A percentile compares a stretch with the other conserved stretches of the same genome.
Conservation (phyloP, 1,139 yeast genomes). For the Geotrichum candidum region DNA sequence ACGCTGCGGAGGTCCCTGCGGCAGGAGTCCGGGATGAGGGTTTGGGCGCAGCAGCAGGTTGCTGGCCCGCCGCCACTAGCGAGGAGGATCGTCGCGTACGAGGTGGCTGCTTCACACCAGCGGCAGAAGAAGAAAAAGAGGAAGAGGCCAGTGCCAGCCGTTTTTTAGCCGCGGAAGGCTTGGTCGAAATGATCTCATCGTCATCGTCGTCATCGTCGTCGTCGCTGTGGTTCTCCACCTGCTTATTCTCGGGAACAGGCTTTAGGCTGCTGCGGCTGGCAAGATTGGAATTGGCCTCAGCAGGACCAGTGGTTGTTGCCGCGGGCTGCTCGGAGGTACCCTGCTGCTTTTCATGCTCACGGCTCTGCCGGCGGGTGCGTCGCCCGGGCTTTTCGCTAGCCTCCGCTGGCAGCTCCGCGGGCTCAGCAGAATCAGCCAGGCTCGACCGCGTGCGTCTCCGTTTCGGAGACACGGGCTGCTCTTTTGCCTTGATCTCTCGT, state of each 20-base stretch:
- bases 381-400: not conserved
- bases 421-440: not conserved
- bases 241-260: too few species aligned
- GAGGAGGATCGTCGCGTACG: not conserved
- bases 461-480: not conserved
- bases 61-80: too few species aligned
- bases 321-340: not conserved
- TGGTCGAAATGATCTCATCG: not conserved
- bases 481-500: not conserved
- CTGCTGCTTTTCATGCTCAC: not conserved
- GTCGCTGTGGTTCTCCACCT: not conserved
- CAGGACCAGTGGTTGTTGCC: not conserved
- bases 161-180: not conserved
- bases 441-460: not conserved
- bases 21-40: not conserved
- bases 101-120: not conserved
- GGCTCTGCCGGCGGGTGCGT: not conserved
- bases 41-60: not conserved
- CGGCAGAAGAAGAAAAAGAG: not conserved
- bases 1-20: not conserved
- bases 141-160: not conserved
- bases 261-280: not conserved
- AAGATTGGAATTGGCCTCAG: not conserved
- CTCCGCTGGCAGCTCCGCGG: not conserved
- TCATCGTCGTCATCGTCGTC: not conserved